Percentiles rank a stretch among this genome's conserved stretches.
Conservation (phyloP, 2,329 filamentous ascomycete species). For the Diplodia intermedia region DNA sequence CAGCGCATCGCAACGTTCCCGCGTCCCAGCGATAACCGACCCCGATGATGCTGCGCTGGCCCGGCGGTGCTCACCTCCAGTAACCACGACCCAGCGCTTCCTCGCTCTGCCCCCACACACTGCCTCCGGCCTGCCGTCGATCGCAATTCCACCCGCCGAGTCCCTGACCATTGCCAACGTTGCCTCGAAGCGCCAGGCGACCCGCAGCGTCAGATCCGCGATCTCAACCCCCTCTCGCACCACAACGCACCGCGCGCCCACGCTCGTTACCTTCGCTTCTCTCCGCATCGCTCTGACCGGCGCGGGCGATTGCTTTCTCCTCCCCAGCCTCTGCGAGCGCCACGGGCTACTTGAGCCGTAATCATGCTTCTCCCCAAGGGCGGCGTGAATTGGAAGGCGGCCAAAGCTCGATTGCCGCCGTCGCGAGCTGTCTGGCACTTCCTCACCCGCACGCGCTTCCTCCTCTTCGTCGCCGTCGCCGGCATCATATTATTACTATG, state of each 20-base stretch:
- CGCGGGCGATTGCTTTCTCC: conserved; percentile 35
- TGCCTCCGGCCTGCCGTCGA: conserved; percentile 5
- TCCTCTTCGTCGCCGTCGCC: conserved; percentile 74
- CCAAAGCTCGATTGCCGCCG: conserved; percentile 78
- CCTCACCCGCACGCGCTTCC: conserved; percentile 77
- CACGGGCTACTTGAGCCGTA: conserved; percentile 20
- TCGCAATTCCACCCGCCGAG: conserved; percentile 18
- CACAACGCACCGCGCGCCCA: conserved; percentile 29
- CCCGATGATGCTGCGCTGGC: conserved; percentile 26
- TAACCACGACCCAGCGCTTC: conserved; percentile 19
- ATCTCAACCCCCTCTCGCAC: conserved; percentile 20
- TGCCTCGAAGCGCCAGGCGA: conserved; percentile 11
- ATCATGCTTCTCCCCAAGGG: conserved; percentile 89
- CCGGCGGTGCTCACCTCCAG: conserved; percentile 19
- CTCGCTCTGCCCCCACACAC: not conserved
- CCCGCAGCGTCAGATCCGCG: conserved; percentile 15
- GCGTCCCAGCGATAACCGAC: conserved; percentile 10
- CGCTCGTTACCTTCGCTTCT: conserved; percentile 31
- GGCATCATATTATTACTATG: conserved; percentile 82
- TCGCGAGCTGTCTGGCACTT: conserved; percentile 68
- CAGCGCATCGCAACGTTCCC: conserved; percentile 17
- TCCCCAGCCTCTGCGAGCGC: conserved; percentile 28
- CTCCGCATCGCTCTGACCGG: conserved; percentile 35
- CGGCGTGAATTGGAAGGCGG: conserved; percentile 90
- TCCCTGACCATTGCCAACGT: conserved; percentile 28